Conservation (phyloP, 345 rosid species). For the Isatis tinctoria region DNA sequence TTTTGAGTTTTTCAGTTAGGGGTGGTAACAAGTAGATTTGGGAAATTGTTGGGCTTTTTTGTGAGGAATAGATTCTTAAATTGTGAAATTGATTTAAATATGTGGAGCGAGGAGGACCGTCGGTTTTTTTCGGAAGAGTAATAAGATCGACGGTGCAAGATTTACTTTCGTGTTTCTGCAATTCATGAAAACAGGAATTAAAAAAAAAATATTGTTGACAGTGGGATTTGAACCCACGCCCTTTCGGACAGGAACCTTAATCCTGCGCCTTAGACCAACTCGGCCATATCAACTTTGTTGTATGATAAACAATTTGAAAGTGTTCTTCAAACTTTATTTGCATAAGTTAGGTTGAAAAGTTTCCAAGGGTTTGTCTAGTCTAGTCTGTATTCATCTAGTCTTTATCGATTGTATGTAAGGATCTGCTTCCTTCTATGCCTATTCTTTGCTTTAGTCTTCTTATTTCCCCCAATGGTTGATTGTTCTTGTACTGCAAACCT, state of each 20-base stretch:
- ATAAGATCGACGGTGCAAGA: neutral
- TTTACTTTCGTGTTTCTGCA: neutral
- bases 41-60: neutral
- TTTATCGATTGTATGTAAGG: too few relatives aligned
- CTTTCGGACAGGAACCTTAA: constrained; percentile 99
- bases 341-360: too few relatives aligned
- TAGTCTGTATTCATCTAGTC: too few relatives aligned
- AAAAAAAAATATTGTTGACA: too few relatives aligned
- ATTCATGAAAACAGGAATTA: too few relatives aligned
- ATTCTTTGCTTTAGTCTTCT: too few relatives aligned
- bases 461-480: too few relatives aligned
- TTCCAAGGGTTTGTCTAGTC: too few relatives aligned
- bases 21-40: neutral
- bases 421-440: too few relatives aligned
- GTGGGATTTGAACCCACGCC: constrained; percentile 99
- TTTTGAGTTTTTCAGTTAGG: neutral
- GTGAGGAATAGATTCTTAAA: neutral
- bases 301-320: too few relatives aligned
- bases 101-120: neutral
- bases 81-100: neutral
- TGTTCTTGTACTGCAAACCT: too few relatives aligned
- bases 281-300: constrained; percentile 91
- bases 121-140: neutral
- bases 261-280: constrained; percentile 99
- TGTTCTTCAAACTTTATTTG: too few relatives aligned